These are phyloP conservation scores for Marasmius tenuissimus DNA, from an alignment of 1,284 basidiomycete species.

Conservation along the genomic window DNA sequence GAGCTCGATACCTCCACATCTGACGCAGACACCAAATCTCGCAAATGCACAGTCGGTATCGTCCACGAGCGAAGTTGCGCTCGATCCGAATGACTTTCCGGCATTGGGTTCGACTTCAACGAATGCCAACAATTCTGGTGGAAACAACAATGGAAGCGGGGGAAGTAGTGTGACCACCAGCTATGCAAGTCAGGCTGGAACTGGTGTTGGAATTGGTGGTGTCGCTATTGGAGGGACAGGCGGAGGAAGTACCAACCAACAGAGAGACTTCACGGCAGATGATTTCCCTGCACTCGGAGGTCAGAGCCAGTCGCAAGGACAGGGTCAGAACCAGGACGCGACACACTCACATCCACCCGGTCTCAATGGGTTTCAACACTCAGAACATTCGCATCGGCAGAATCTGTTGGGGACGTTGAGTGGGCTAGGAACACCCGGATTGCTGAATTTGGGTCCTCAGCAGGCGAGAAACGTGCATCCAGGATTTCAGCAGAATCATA, in stretches of 20 bases:
- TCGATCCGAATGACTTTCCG: slow-evolving; percentile 85
- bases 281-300: slow-evolving; percentile 83
- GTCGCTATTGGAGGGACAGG: slow-evolving; percentile 40
- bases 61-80: slow-evolving; percentile 70
- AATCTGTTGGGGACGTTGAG: slow-evolving; percentile 51
- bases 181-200: slow-evolving; percentile 71
- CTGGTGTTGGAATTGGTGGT: slow-evolving; percentile 33
- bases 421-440: slow-evolving; percentile 56
- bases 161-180: slow-evolving; percentile 46
- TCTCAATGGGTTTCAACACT: slow-evolving; percentile 63
- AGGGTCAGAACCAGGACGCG: slow-evolving; percentile 18
- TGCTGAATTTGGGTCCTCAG: slow-evolving; percentile 59
- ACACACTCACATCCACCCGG: slow-evolving; percentile 66
- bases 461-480: slow-evolving; percentile 58
- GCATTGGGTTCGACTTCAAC: slow-evolving; percentile 66
- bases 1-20: slow-evolving; percentile 50
- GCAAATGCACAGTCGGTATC: slow-evolving; percentile 55
- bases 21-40: slow-evolving; percentile 50
- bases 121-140: slow-evolving; percentile 33
- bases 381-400: slow-evolving; percentile 47
- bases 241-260: slow-evolving; percentile 40
- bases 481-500: slow-evolving; percentile 54
- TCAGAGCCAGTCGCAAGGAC: slow-evolving; percentile 35
- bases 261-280: slow-evolving; percentile 75
- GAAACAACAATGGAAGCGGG: slow-evolving; percentile 31